phyloP scores from a whole-genome alignment of 2,329 filamentous ascomycete species.

The Lachnellula arida region DNA sequence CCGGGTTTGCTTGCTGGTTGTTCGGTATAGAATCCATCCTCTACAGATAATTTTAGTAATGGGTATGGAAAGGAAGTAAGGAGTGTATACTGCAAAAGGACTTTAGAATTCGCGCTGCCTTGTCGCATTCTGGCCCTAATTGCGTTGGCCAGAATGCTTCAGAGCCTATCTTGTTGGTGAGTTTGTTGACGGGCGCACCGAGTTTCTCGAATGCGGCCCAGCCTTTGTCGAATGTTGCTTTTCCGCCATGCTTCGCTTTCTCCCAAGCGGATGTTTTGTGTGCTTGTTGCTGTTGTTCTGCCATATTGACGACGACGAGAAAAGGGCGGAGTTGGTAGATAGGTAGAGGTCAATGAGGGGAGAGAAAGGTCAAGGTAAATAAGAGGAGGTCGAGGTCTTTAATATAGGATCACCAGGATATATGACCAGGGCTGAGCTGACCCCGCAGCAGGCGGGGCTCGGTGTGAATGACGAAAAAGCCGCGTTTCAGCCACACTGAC shows the following conservation, averaged over 20 bases:
- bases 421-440: too few species aligned
- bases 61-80: conserved; percentile 16
- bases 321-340: too few species aligned
- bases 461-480: too few species aligned
- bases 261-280: conserved; percentile 39
- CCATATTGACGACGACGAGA: background rate
- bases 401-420: too few species aligned
- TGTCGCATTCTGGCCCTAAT: conserved; percentile 84
- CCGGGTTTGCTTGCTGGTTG: conserved; percentile 17
- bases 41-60: conserved; percentile 28
- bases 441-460: too few species aligned
- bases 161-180: conserved; percentile 75
- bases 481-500: too few species aligned
- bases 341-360: too few species aligned
- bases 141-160: conserved; percentile 82
- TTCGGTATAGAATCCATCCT: conserved; percentile 65
- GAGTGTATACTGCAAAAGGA: conserved; percentile 74
- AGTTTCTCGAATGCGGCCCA: conserved; percentile 63
- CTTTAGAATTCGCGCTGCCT: conserved; percentile 80
- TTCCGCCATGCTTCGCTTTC: conserved; percentile 47
- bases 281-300: conserved; percentile 1
- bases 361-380: too few species aligned
- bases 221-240: conserved; percentile 69
- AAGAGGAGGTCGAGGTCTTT: too few species aligned
- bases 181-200: conserved; percentile 70